Conservation (phyloP, 2,329 filamentous ascomycete species). For the Botrytis paeoniae region DNA sequence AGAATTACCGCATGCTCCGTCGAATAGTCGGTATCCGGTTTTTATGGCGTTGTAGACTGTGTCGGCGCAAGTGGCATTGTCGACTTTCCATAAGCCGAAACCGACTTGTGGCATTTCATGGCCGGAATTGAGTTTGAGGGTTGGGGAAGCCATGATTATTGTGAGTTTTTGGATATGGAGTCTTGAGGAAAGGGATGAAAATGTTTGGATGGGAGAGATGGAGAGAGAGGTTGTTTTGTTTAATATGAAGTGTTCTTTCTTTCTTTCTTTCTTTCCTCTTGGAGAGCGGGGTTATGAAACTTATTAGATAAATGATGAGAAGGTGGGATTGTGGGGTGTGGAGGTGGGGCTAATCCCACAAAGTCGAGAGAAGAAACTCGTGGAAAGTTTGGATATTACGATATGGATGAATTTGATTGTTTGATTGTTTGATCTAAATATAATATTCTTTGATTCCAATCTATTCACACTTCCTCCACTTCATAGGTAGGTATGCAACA, state of each 20-base stretch:
- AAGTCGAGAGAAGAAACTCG: background rate
- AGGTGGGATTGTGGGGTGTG: background rate
- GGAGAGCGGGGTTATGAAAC: background rate
- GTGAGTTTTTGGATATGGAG: background rate
- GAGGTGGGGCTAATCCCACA: background rate
- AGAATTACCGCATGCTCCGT: constrained; percentile 53
- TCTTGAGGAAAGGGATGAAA: background rate
- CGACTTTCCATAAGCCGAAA: constrained; percentile 70
- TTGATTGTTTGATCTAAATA: background rate
- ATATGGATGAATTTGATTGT: background rate
- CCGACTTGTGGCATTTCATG: constrained; percentile 58
- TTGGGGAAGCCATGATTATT: constrained; percentile 38
- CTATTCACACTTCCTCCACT: background rate
- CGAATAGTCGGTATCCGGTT: constrained; percentile 58
- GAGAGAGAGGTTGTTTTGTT: background rate
- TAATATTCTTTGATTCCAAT: background rate
- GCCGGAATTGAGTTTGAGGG: constrained; percentile 47
- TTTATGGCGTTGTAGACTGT: constrained; percentile 67
- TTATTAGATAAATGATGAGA: background rate
- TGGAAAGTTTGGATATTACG: background rate
- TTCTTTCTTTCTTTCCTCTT: background rate
- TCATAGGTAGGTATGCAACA: background rate
- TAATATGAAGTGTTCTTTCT: background rate
- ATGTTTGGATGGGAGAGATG: background rate
- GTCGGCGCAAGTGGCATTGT: constrained; percentile 59